These are phyloP conservation scores for Trichoderma asperelloides DNA, from an alignment of 495 filamentous ascomycete species.

Conservation along the genomic window DNA sequence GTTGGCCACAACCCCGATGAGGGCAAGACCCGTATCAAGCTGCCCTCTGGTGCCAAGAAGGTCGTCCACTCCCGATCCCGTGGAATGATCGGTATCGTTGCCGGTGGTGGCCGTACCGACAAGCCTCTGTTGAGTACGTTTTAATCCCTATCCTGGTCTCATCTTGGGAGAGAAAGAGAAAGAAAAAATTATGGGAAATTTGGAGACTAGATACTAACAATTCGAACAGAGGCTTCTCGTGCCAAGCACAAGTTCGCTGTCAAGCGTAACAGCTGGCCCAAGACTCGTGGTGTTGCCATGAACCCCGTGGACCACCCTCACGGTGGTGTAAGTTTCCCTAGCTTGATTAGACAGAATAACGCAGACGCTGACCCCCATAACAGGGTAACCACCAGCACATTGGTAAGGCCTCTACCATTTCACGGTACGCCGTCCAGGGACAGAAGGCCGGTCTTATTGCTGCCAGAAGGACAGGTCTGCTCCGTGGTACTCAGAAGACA, in stretches of 20 bases:
- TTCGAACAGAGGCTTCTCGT: slow-evolving; percentile 73
- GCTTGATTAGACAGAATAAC: not conserved
- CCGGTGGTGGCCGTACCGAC: slow-evolving; percentile 97
- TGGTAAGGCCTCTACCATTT: slow-evolving; percentile 99
- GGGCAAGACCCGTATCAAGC: slow-evolving; percentile 99
- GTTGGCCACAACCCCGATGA: slow-evolving; percentile 98
- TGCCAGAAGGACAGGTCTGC: slow-evolving; percentile 94
- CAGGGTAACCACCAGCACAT: slow-evolving; percentile 99
- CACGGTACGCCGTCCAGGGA: slow-evolving; percentile 91
- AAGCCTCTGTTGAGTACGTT: slow-evolving; percentile 86
- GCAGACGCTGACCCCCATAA: slow-evolving; percentile 25
- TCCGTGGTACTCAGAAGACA: slow-evolving; percentile 98
- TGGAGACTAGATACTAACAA: slow-evolving; percentile 14
- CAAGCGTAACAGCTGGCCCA: slow-evolving; percentile 99
- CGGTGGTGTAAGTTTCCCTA: slow-evolving; percentile 54
- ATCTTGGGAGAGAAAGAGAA: not conserved
- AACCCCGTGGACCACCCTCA: slow-evolving; percentile 99
- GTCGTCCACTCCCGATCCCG: slow-evolving; percentile 81
- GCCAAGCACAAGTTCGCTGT: slow-evolving; percentile 99
- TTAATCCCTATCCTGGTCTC: not conserved
- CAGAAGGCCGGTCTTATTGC: slow-evolving; percentile 99
- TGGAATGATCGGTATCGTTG: slow-evolving; percentile 99
- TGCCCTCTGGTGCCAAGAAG: slow-evolving; percentile 98
- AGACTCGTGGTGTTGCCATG: slow-evolving; percentile 99
- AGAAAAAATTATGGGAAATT: not conserved